Conservation (phyloP, 768 basidiomycete species). For the Mycena latifolia region DNA sequence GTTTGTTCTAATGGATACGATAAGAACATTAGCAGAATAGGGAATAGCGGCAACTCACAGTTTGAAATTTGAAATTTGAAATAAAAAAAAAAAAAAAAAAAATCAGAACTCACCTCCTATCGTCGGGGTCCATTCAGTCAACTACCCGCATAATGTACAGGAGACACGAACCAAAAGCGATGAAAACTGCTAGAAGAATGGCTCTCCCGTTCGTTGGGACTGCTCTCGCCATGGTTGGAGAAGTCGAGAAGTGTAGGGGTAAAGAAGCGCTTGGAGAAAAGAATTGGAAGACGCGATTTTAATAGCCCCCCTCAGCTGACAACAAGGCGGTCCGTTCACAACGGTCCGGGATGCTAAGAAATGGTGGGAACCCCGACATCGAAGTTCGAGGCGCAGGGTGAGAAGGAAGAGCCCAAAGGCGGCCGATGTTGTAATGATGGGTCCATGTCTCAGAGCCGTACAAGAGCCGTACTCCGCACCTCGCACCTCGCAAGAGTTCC, state of each 20-base stretch:
- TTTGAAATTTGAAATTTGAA: background rate
- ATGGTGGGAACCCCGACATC: background rate
- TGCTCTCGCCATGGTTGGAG: constrained; percentile 44
- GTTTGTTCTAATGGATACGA: background rate
- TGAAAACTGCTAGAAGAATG: constrained; percentile 74
- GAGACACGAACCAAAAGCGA: constrained; percentile 72
- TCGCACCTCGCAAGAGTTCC: too few relatives aligned
- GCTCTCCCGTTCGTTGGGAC: constrained; percentile 74
- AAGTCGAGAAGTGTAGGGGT: constrained; percentile 6
- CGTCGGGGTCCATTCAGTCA: background rate
- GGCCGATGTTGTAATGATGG: background rate
- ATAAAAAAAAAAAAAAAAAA: too few relatives aligned
- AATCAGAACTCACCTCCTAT: constrained; percentile 46
- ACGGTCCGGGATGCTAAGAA: background rate
- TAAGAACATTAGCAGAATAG: background rate
- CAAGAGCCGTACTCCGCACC: too few relatives aligned
- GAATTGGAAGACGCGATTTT: constrained; percentile 9
- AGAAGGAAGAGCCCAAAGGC: background rate
- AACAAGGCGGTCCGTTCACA: background rate
- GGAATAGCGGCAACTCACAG: constrained; percentile 8
- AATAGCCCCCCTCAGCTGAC: constrained; percentile 17
- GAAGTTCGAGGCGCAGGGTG: background rate
- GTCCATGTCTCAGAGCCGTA: too few relatives aligned
- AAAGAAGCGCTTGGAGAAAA: constrained; percentile 2
- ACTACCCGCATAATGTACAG: constrained; percentile 14